Evolutionary conservation across 2,329 filamentous ascomycete species (phyloP).

Genomic region (Fusarium subglutinans): DNA sequence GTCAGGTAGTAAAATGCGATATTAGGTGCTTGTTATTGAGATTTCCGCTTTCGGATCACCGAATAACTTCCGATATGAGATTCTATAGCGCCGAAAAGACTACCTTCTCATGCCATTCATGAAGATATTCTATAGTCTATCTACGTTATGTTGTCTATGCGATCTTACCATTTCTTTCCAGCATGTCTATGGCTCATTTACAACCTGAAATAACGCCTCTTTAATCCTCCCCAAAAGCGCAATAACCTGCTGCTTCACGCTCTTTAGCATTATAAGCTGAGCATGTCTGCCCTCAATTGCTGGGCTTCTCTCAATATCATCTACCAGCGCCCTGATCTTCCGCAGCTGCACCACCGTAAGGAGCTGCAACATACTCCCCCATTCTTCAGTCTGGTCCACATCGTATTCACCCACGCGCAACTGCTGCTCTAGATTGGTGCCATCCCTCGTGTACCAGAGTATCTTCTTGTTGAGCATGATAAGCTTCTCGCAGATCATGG

Average conservation of each 20-base stretch:
- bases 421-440: neutral
- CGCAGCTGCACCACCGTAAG: neutral
- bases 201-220: neutral
- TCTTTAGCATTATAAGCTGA: neutral
- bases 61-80: neutral
- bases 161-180: neutral
- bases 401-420: neutral
- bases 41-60: neutral
- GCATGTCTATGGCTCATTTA: neutral
- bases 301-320: neutral
- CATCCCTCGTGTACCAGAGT: neutral
- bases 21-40: neutral
- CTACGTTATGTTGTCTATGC: neutral
- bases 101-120: rapidly evolving
- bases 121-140: neutral
- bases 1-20: no score
- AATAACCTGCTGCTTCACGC: neutral
- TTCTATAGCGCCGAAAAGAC: neutral
- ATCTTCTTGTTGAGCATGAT: neutral
- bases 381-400: neutral
- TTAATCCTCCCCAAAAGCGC: neutral
- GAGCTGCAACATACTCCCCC: neutral
- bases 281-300: neutral
- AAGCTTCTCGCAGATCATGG: neutral
- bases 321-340: neutral